These are phyloP conservation scores for Selaginella moellendorffii DNA, from an alignment of 75 land plant species.

Conservation along the genomic window DNA sequence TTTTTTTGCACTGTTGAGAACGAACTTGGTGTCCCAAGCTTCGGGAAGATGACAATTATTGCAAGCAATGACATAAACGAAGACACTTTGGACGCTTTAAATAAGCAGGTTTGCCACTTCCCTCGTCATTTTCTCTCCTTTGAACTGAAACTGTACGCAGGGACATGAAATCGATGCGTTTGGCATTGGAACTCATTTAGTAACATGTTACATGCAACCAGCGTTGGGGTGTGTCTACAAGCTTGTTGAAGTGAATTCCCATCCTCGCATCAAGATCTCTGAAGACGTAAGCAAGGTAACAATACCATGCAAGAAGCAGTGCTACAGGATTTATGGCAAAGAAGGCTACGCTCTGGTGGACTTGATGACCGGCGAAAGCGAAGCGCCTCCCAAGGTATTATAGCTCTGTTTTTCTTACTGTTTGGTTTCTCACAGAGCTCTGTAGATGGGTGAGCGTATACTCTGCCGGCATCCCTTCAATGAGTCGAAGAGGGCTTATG, in stretches of 20 bases:
- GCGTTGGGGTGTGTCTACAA: conserved; percentile 98
- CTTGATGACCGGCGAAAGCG: conserved; percentile 74
- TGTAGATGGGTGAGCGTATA: conserved; percentile 66
- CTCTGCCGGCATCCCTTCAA: conserved; percentile 89
- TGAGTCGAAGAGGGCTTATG: conserved; percentile 93
- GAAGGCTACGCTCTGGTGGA: conserved; percentile 90
- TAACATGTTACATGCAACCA: conserved; percentile 89
- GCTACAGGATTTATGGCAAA: conserved; percentile 71
- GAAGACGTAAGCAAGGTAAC: conserved; percentile 96
- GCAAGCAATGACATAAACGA: conserved; percentile 98
- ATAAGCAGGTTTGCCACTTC: conserved; percentile 83
- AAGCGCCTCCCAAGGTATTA: conserved; percentile 73
- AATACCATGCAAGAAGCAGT: conserved; percentile 86
- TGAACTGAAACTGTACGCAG: conserved; percentile 31
- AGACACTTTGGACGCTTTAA: conserved; percentile 88
- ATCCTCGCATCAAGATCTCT: conserved; percentile 91
- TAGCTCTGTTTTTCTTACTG: neutral
- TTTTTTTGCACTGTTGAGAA: conserved; percentile 52
- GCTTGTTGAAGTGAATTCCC: conserved; percentile 82
- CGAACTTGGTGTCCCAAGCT: conserved; percentile 60
- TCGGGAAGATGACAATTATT: conserved; percentile 53
- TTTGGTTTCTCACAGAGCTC: neutral
- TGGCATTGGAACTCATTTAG: conserved; percentile 93
- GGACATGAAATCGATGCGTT: conserved; percentile 95
- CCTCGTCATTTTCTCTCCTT: no score